A percentile compares a stretch with the other conserved stretches of the same genome.
These are phyloP conservation scores for Aegilops longissima DNA, from an alignment of 176 grass and related monocot genomes.

Conservation along the genomic window DNA sequence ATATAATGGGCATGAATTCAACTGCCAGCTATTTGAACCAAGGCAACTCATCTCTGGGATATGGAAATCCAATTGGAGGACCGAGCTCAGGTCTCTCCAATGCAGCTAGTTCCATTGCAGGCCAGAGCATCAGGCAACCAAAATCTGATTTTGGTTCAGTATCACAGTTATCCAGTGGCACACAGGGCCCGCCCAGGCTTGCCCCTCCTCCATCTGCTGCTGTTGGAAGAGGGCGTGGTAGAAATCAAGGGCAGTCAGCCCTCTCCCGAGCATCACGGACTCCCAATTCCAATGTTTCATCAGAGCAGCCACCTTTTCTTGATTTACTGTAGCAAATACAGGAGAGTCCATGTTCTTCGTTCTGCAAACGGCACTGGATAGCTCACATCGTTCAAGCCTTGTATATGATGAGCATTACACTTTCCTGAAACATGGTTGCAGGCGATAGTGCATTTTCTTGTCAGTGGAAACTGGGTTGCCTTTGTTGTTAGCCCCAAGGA, in stretches of 20 bases:
- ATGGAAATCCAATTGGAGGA: conserved; percentile 56
- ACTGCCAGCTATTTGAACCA: conserved; percentile 43
- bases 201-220: conserved; percentile 81
- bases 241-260: conserved; percentile 80
- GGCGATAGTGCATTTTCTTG: background rate
- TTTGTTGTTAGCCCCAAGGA: conserved; percentile 13
- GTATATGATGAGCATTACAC: background rate
- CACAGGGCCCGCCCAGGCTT: conserved; percentile 54
- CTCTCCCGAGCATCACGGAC: conserved; percentile 63
- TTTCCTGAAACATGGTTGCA: conserved; percentile 14
- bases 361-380: conserved; percentile 7
- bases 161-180: conserved; percentile 28
- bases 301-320: conserved; percentile 65
- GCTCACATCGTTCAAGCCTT: conserved; percentile 12
- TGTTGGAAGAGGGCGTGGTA: conserved; percentile 85
- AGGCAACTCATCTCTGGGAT: conserved; percentile 37
- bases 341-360: background rate
- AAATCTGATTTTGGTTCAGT: conserved; percentile 58
- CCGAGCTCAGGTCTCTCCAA: conserved; percentile 27
- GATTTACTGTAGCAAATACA: conserved; percentile 72
- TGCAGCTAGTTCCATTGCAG: conserved; percentile 30
- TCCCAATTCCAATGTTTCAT: conserved; percentile 49
- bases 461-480: conserved; percentile 25
- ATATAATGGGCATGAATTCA: conserved; percentile 49
- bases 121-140: conserved; percentile 43